phyloP scores from a whole-genome alignment of 768 basidiomycete genomes.

The Tubosaeta sp. region DNA sequence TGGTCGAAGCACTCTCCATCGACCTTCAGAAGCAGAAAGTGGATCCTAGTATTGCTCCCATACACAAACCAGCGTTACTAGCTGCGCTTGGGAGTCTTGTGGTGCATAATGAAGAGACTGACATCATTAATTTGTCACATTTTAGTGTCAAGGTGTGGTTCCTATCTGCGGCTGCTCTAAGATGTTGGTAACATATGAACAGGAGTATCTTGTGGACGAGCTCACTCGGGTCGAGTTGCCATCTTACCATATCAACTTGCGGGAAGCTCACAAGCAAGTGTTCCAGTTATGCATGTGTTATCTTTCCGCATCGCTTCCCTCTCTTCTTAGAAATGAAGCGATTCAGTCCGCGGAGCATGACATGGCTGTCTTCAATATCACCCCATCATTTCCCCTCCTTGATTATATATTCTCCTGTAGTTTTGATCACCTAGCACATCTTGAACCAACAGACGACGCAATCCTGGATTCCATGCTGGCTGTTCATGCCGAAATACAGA shows the following conservation, averaged over 20 bases:
- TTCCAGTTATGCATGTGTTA: background rate
- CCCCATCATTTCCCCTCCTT: background rate
- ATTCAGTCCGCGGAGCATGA: background rate
- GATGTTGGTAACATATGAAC: too few relatives aligned
- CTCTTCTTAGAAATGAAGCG: background rate
- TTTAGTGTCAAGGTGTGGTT: background rate
- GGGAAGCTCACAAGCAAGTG: background rate
- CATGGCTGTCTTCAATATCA: background rate
- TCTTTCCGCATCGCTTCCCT: background rate
- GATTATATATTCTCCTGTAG: background rate
- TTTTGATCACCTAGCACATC: background rate
- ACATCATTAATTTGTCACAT: background rate
- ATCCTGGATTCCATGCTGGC: background rate
- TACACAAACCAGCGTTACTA: background rate
- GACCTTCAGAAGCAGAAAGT: background rate
- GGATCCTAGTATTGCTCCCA: background rate
- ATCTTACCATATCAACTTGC: background rate
- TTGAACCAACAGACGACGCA: background rate
- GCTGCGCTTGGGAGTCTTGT: background rate
- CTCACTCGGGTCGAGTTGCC: background rate
- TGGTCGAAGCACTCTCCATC: constrained; percentile 1
- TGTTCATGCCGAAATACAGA: background rate
- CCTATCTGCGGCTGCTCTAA: background rate
- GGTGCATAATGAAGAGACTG: background rate
- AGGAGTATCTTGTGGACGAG: constrained; percentile 1